Base-by-base conservation (phyloP, 2,329 filamentous ascomycete species). In the Tolypocladium ophioglossoides region DNA sequence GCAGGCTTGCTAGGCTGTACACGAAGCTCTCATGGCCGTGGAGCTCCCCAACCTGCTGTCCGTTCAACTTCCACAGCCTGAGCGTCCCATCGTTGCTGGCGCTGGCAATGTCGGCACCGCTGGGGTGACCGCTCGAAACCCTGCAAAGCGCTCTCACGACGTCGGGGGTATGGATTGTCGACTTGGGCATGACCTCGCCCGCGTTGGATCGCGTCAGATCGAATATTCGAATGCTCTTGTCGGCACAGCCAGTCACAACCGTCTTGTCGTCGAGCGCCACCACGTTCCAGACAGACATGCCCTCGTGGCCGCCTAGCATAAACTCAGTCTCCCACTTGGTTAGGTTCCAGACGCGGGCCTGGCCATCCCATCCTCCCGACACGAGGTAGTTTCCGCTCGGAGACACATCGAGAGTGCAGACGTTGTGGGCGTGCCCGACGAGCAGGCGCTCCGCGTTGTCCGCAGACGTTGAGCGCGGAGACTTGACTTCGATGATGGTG, bases 11-110 rank as follows among this genome's bases (percentile, higher is more conserved):
- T 16, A 99, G 73, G 8, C 88, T 87, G 70, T 99, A 99, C 55
- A 99, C 94, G 67, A 96, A 99, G 66, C 86, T 95, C 55, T 95
- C 91, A 64, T 99, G 95, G 0, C 92, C 94, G 56, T 85, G 81
- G 3, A 99, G 76, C 68, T 91, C 85, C 11, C 80, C 86, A 12
- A 96, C 76, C 55, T 89, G 80, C 51, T 85, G 77, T 0, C 94
- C 94, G 52, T 86, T 82, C 30, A 95, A 66, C 38, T 86, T 94
- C 87, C 91, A 99, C 5, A 97, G 71, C 48, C 91, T 83, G 57
- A 99, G 87, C 22, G 91, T 76, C 32, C 90, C 89, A 65, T 99
- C 94, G 64, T 97, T 99, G 62, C 90, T 89, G 18, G 94, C 91
- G 46, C 91, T 95, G 48, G 91, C 94, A 67, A 99, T 91, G n/a